phyloP scores from a whole-genome alignment of 805 yeast genomes.

The Komagataella populi region DNA sequence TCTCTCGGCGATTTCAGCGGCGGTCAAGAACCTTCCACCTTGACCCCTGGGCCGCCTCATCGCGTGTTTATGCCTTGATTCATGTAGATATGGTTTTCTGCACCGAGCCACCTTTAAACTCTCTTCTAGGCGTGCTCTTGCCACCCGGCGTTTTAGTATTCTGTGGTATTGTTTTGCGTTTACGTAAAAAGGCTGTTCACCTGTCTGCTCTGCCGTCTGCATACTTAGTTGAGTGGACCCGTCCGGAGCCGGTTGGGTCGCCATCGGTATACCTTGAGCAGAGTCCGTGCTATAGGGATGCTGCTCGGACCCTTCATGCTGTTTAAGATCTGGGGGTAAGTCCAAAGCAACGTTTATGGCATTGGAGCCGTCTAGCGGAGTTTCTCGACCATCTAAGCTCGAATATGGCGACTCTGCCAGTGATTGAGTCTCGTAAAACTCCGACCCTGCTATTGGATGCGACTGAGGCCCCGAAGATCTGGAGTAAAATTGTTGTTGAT shows the following conservation, averaged over 20 bases:
- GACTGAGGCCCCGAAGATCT: background rate
- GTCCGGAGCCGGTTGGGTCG: background rate
- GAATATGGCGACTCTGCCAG: background rate
- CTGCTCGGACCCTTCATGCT: background rate
- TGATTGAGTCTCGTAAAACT: background rate
- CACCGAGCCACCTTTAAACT: slow-evolving; percentile 77
- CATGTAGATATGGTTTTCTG: slow-evolving; percentile 88
- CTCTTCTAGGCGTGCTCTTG: slow-evolving; percentile 89
- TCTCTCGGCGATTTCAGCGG: slow-evolving; percentile 74
- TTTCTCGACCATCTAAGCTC: background rate
- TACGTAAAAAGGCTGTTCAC: slow-evolving; percentile 90
- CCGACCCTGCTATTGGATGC: background rate
- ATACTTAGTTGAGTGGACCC: background rate
- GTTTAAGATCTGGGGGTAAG: background rate
- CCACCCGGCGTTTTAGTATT: slow-evolving; percentile 82
- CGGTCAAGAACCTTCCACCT: slow-evolving; percentile 94
- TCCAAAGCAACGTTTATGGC: background rate
- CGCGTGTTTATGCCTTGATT: slow-evolving; percentile 96
- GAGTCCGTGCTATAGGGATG: background rate
- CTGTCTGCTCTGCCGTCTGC: slow-evolving; percentile 6
- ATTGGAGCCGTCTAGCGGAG: background rate
- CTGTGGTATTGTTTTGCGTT: slow-evolving; percentile 97
- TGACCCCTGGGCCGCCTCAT: slow-evolving; percentile 99
- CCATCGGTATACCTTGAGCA: background rate
- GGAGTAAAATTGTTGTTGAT: background rate